A percentile compares a stretch with the other conserved stretches of the same genome.
phyloP scores from a whole-genome alignment of 208 protist species.

The Trypanosoma scelopori region DNA sequence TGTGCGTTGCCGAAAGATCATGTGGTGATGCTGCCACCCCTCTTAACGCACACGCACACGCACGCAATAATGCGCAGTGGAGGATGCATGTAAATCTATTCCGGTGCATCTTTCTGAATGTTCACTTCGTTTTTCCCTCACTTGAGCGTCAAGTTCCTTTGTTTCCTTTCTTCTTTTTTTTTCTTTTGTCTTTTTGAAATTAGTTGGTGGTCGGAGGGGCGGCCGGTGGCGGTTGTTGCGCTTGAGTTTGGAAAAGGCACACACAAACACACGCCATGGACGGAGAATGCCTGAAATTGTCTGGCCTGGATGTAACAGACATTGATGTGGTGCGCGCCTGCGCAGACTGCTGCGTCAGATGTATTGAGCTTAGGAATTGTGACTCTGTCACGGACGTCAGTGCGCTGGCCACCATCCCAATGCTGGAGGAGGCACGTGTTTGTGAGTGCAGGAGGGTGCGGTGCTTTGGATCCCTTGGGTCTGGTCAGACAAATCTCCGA shows the following conservation, averaged over 20 bases:
- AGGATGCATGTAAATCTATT: no score
- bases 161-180: constrained; percentile 7
- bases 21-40: no score
- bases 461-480: constrained; percentile 17
- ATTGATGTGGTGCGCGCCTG: constrained; percentile 2
- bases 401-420: constrained; percentile 7
- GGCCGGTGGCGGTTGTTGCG: not conserved
- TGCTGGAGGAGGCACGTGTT: constrained; percentile 19
- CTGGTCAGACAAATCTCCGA: constrained; percentile 4
- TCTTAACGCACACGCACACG: no score
- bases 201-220: no score
- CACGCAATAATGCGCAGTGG: no score
- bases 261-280: not conserved
- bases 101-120: not conserved
- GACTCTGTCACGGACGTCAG: constrained; percentile 23
- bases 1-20: no score
- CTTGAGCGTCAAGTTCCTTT: constrained; percentile 4
- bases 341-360: not conserved
- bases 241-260: no score
- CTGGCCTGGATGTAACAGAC: constrained; percentile 18
- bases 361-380: constrained; percentile 15
- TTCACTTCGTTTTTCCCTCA: not conserved
- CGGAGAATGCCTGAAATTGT: constrained; percentile 1
- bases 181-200: no score
- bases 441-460: constrained; percentile 15